Base-by-base conservation (phyloP, 1,284 basidiomycete genomes). In the Peniophora sp. region DNA sequence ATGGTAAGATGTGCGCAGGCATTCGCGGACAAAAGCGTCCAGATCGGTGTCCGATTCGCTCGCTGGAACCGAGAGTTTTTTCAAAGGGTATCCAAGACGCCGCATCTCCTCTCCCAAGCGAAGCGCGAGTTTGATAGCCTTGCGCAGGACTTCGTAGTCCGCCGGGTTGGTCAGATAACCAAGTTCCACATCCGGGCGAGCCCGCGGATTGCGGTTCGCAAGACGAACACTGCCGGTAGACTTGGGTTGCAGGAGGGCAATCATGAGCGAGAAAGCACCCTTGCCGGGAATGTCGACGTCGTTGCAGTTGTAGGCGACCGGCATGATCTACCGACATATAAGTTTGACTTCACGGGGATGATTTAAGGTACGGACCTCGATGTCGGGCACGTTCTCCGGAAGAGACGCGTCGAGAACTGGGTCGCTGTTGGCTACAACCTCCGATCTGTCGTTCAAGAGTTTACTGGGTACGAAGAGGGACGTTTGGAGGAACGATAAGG, bases 211-310 rank as follows among this genome's bases (percentile, higher is more conserved):
- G 34, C 54, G 39, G 22, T 69, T 64, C 38, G 59, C 50, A 23
- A 73, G 58, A 8, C 64, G 63, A 10, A 71, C 58, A 2, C 58
- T 58, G 6, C 70, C 69, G n/a, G 51, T 51, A 20, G 67, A 68
- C 41, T 62, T 54, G 2, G 69, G 69, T 3, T 59, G 62, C 45
- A 68, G 58, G 8, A 63, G 54, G 1, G 62, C 59, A 49, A 55
- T 58, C 9, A 68, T 58, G 53, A 68, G 58, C 3, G 62, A 57
- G 57, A 68, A 56, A 6, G 56, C 60, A 20, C 64, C 65, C 11
- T 58, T 61, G 45, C 52, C 51, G 2, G 58, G 46, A 12, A 53
- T 51, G 48, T 62, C 57, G 48, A 51, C 32, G 23, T 50, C 44
- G 19, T 51, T 49, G n/a, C 48, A 39, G 44, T 53, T 54, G 34